Evolutionary conservation across 176 grass and related monocot genomes (phyloP), one percentile per base, ranked within the genome.

Genomic region (Dendrocalamus sinicus): DNA sequence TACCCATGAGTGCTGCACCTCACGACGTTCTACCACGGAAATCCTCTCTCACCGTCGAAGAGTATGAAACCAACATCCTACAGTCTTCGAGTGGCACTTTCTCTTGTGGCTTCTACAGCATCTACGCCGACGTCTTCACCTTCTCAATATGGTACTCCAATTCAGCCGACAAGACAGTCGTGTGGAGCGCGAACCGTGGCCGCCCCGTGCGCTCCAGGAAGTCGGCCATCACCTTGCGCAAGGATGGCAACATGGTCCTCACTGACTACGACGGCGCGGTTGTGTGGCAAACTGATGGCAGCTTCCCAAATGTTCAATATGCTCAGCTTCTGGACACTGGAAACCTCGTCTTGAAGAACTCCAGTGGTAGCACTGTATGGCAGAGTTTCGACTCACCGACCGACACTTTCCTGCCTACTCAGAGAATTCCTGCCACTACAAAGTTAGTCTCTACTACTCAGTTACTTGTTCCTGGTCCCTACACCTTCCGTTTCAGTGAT

Each of bases 121-220:
- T 90, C 72, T 86, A 81, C 72, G 12, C 37, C 3, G 2, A 10
- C 23, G 83, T 72, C 64, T 90, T 90, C 78, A 86, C 88, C 72
- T 90, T 90, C 83, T 90, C 88, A 0, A 44, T 82, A 10, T 90
- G 83, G 83, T 90, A 86, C 78, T 55, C 78, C 35, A 16, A 70
- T 35, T 41, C 60, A 24, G 43, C 5, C 2, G 3, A 70, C 44
- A 41, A 30, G 35, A 17, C 71, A 16, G 24, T 32, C 1, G 72
- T 82, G 15, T 90, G 88, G 88, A 90, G 88, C 23, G 88, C 88
- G 0, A 90, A 90, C 78, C 78, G 63, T 12, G 88, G 83, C 72
- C 73, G 23, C 52, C 88, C 88, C 0, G 83, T 90, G 78, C 71
- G 52, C 44, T 51, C 78, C 13, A 70, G 88, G 72, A 47, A 83